Evolutionary conservation across 305 asterid genomes (phyloP).

Genomic region (Fraxinus paxiana): DNA sequence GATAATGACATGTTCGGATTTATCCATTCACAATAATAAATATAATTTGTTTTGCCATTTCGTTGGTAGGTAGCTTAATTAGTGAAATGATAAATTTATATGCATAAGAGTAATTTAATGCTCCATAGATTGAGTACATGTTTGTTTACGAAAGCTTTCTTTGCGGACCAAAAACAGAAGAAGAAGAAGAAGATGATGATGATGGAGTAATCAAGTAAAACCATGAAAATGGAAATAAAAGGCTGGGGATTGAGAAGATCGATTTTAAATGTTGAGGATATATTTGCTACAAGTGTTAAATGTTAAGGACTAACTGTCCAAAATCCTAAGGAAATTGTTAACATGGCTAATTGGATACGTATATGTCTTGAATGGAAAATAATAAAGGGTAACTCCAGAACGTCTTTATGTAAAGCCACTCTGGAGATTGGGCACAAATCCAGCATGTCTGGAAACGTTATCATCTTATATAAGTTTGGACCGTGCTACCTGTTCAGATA

Average conservation of each 20-base stretch:
- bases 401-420: not conserved
- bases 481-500: too few species aligned
- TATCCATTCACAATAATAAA: too few species aligned
- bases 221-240: not conserved
- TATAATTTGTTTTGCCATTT: too few species aligned
- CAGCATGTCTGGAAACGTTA: not conserved
- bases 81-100: too few species aligned
- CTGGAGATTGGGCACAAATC: not conserved
- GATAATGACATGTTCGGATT: not conserved
- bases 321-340: not conserved
- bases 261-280: not conserved
- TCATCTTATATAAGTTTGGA: not conserved
- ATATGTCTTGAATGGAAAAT: not conserved
- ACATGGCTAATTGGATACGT: not conserved
- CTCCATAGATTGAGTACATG: not conserved
- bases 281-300: not conserved
- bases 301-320: not conserved
- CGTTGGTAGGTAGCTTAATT: not conserved
- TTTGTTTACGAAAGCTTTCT: too few species aligned
- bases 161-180: not conserved
- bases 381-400: too few species aligned
- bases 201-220: not conserved
- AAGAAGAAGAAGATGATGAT: too few species aligned
- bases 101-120: not conserved
- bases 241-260: not conserved